phyloP scores from a whole-genome alignment of 768 basidiomycete species.

The Lactarius sanguifluus region DNA sequence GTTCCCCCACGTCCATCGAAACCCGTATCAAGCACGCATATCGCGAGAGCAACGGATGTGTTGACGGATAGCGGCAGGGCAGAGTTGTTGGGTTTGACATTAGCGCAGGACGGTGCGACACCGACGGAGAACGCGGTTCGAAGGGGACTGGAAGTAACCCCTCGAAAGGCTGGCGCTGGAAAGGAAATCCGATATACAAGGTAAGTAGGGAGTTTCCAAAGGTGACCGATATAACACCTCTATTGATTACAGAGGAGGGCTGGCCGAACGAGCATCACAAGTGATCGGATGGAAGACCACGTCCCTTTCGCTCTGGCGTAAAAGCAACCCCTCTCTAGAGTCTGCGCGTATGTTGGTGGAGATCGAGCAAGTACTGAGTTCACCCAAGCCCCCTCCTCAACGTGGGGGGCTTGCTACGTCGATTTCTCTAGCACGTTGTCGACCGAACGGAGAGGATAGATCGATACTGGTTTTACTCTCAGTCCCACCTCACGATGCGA shows the following conservation, averaged over 20 bases:
- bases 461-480: constrained; percentile 16
- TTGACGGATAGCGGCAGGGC: constrained; percentile 50
- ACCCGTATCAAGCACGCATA: constrained; percentile 52
- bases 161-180: constrained; percentile 48
- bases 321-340: constrained; percentile 16
- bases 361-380: constrained; percentile 13
- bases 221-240: background rate
- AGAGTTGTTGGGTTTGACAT: constrained; percentile 53
- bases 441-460: background rate
- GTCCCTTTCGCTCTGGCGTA: constrained; percentile 23
- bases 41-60: constrained; percentile 53
- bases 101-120: constrained; percentile 47
- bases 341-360: constrained; percentile 19
- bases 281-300: constrained; percentile 16
- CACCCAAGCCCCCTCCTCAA: constrained; percentile 12
- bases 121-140: constrained; percentile 40
- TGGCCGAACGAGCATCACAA: constrained; percentile 24
- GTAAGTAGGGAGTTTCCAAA: constrained; percentile 38
- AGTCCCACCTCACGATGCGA: constrained; percentile 11
- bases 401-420: constrained; percentile 7
- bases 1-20: constrained; percentile 32
- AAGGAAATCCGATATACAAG: constrained; percentile 46
- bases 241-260: constrained; percentile 12
- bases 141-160: constrained; percentile 59
- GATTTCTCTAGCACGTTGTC: constrained; percentile 23